These are phyloP conservation scores for Acanthamoeba castellanii DNA, from an alignment of 208 protist genomes.

Conservation along the genomic window DNA sequence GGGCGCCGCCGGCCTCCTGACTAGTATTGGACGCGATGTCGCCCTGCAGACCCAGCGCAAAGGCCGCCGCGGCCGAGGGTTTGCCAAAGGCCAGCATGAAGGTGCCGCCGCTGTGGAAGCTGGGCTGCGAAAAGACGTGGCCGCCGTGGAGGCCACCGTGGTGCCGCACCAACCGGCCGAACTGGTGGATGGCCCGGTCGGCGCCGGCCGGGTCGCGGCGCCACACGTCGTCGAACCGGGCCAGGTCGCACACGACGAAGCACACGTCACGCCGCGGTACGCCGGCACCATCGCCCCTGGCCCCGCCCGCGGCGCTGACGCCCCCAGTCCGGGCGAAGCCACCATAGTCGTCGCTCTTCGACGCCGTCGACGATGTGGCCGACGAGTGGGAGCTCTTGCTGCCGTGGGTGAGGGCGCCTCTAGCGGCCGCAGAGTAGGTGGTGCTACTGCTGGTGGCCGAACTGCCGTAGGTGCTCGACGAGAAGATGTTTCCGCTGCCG, in stretches of 20 bases:
- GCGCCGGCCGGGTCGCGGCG: neutral
- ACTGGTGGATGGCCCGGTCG: neutral
- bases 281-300: neutral
- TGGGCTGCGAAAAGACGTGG: neutral
- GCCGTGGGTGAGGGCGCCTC: neutral
- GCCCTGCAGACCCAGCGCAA: neutral
- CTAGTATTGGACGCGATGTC: neutral
- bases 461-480: neutral
- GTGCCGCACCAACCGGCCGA: neutral
- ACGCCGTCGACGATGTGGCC: neutral
- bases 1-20: neutral
- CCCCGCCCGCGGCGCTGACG: neutral
- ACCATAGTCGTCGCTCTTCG: neutral
- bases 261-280: conserved; percentile 8
- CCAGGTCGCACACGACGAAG: conserved; percentile 47
- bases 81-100: conserved; percentile 29
- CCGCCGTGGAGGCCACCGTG: neutral
- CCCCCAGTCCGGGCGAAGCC: neutral
- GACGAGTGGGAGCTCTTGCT: neutral
- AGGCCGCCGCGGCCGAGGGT: neutral
- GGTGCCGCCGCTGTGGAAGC: conserved; percentile 50
- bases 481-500: neutral
- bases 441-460: neutral
- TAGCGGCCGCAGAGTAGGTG: neutral
- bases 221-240: conserved; percentile 25